These are phyloP conservation scores for Taiozyma sp. DNA, from an alignment of 1,139 yeast genomes.

Conservation along the genomic window DNA sequence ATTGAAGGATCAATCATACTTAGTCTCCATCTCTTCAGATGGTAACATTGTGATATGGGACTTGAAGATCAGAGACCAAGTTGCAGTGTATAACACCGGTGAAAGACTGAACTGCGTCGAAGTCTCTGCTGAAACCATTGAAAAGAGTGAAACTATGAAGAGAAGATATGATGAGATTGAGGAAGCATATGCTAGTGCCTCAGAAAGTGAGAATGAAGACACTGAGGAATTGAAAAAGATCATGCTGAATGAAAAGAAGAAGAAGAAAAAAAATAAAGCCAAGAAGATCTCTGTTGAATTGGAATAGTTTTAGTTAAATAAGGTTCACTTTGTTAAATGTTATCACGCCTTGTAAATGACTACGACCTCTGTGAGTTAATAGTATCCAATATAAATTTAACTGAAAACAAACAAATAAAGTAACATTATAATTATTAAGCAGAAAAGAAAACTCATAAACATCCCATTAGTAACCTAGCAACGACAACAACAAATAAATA, in stretches of 20 bases:
- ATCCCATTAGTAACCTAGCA: not conserved
- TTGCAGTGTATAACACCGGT: constrained; percentile 90
- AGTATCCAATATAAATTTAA: not conserved
- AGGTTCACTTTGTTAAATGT: not conserved
- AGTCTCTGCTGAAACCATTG: constrained; percentile 74
- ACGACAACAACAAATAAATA: not conserved
- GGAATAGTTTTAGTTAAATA: constrained; percentile 27
- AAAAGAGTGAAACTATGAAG: constrained; percentile 67
- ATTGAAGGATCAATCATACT: constrained; percentile 41
- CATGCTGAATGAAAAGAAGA: constrained; percentile 34
- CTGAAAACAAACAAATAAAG: not conserved
- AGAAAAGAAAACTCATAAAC: not conserved
- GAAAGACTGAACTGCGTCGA: constrained; percentile 88
- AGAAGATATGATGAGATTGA: constrained; percentile 47
- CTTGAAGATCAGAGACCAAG: constrained; percentile 60
- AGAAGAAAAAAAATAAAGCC: constrained; percentile 39
- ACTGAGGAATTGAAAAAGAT: constrained; percentile 36
- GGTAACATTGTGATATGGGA: constrained; percentile 94
- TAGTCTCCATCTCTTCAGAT: constrained; percentile 86
- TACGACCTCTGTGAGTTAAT: not conserved
- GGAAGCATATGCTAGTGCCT: constrained; percentile 43
- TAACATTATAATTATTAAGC: not conserved
- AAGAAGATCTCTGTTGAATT: constrained; percentile 49
- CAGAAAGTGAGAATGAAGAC: constrained; percentile 52
- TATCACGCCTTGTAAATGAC: not conserved